Evolutionary conservation across 164 flowering plant species (phyloP).

Genomic region (Santalum album): DNA sequence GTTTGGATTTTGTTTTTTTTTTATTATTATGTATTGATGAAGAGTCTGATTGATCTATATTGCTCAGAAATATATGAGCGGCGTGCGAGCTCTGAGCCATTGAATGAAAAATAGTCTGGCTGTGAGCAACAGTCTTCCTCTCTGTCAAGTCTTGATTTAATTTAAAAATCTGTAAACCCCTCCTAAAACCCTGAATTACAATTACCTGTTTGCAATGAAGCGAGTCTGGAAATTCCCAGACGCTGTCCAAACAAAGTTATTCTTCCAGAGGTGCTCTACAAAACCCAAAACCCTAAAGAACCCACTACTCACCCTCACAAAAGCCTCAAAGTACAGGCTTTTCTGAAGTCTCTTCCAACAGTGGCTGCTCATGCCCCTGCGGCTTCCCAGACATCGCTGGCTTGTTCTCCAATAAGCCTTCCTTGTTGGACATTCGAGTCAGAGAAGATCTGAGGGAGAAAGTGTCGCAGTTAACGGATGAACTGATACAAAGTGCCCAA

Average conservation of each 20-base stretch:
- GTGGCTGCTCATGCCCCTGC: not conserved
- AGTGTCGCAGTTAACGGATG: conserved; percentile 24
- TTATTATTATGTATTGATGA: too few relatives aligned
- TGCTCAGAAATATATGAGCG: too few relatives aligned
- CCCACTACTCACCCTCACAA: not conserved
- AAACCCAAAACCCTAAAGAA: conserved; percentile 13
- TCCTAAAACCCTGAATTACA: too few relatives aligned
- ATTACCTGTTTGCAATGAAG: conserved; percentile 17
- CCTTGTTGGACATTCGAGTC: not conserved
- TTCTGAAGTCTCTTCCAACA: not conserved
- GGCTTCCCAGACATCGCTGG: conserved; percentile 3
- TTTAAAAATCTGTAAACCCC: too few relatives aligned
- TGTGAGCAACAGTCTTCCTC: too few relatives aligned
- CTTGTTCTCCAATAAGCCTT: conserved; percentile 21
- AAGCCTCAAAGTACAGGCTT: conserved; percentile 5
- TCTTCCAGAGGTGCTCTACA: conserved; percentile 10
- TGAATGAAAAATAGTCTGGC: too few relatives aligned
- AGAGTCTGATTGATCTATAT: too few relatives aligned
- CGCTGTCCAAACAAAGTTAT: conserved; percentile 16
- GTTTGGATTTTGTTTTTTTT: too few relatives aligned
- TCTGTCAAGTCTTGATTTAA: too few relatives aligned
- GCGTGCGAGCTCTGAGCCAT: too few relatives aligned
- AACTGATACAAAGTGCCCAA: conserved; percentile 19
- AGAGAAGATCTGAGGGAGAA: conserved; percentile 6
- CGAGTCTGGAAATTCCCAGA: conserved; percentile 25